Percentiles rank a stretch among this genome's conserved stretches.
These are phyloP conservation scores for Scutellaria minor DNA, from an alignment of 257 asterid genomes.

Conservation along the genomic window DNA sequence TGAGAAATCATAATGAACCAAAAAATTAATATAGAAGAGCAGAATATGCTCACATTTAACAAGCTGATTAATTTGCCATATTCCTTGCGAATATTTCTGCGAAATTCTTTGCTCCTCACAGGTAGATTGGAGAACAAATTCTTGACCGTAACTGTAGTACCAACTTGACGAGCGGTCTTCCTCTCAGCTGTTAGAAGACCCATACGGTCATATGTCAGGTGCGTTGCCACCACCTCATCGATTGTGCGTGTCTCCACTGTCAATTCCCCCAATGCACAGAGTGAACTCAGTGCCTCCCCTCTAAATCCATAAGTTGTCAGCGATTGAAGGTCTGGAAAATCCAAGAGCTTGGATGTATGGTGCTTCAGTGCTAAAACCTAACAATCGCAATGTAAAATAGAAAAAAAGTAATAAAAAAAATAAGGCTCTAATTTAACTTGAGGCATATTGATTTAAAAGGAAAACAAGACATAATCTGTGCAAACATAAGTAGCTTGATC, in stretches of 20 bases:
- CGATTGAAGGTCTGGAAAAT: slow-evolving; percentile 83
- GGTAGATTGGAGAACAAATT: slow-evolving; percentile 88
- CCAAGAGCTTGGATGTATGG: slow-evolving; percentile 89
- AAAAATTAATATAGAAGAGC: slow-evolving; percentile 8
- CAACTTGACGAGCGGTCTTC: slow-evolving; percentile 91
- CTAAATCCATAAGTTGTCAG: slow-evolving; percentile 89
- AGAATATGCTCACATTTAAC: slow-evolving; percentile 70
- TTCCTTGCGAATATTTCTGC: slow-evolving; percentile 82
- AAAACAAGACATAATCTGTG: background rate
- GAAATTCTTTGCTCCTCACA: slow-evolving; percentile 91
- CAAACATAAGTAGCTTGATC: background rate
- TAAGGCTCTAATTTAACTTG: background rate
- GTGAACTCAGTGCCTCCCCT: slow-evolving; percentile 98
- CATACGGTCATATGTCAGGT: slow-evolving; percentile 70
- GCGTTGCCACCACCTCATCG: slow-evolving; percentile 85
- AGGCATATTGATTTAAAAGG: background rate
- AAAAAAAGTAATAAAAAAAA: background rate
- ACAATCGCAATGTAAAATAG: slow-evolving; percentile 26
- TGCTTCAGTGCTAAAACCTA: slow-evolving; percentile 90
- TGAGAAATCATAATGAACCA: slow-evolving; percentile 30
- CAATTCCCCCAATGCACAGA: slow-evolving; percentile 81
- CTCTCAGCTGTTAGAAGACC: slow-evolving; percentile 74
- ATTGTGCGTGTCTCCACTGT: slow-evolving; percentile 85
- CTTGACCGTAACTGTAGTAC: slow-evolving; percentile 90
- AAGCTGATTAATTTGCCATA: slow-evolving; percentile 85